Percentiles rank a stretch among this genome's conserved stretches.
Conservation (phyloP, 1,284 basidiomycete genomes). For the Abortiporus biennis region DNA sequence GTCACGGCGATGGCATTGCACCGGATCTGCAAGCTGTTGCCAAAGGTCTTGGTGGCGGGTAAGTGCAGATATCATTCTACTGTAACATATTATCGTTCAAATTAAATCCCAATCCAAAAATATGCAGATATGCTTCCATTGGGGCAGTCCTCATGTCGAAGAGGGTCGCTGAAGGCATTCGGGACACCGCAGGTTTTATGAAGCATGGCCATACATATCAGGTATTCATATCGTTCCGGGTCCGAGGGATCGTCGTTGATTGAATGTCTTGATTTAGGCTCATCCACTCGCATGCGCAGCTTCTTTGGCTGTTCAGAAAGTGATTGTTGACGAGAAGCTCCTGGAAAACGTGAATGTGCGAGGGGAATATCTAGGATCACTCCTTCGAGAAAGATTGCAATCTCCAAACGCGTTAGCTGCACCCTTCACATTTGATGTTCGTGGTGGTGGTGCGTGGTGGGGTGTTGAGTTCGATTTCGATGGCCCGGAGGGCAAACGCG, state of each 20-base stretch:
- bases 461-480: constrained; percentile 74
- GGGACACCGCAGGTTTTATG: constrained; percentile 60
- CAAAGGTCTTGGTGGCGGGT: constrained; percentile 85
- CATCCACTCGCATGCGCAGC: constrained; percentile 74
- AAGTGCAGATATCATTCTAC: constrained; percentile 16
- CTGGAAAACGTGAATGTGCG: constrained; percentile 59
- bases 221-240: no score
- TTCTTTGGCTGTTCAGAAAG: constrained; percentile 72
- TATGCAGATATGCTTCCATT: constrained; percentile 70
- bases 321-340: constrained; percentile 63
- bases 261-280: no score
- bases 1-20: constrained; percentile 64
- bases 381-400: constrained; percentile 49
- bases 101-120: no score
- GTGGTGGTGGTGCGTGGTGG: constrained; percentile 80
- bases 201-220: constrained; percentile 89
- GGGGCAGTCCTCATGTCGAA: constrained; percentile 75
- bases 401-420: constrained; percentile 49
- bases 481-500: constrained; percentile 27
- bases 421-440: constrained; percentile 67
- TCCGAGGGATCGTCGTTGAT: no score
- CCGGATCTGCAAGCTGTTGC: constrained; percentile 84
- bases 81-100: not conserved
- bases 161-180: constrained; percentile 63
- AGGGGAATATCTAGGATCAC: constrained; percentile 53